phyloP scores from a whole-genome alignment of 345 rosid genomes.

The Excoecaria agallocha region DNA sequence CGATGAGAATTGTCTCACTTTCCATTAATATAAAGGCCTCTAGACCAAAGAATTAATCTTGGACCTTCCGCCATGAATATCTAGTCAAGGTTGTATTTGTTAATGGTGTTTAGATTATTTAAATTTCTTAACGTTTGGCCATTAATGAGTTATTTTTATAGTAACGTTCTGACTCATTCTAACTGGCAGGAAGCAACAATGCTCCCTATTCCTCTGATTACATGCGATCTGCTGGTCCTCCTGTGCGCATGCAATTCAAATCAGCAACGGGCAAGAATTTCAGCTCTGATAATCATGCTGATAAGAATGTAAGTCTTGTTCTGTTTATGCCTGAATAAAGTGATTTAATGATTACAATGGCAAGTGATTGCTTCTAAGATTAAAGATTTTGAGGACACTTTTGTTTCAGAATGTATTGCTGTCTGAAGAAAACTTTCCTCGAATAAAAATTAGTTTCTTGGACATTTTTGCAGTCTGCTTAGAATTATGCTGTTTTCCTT shows the following conservation, averaged over 20 bases:
- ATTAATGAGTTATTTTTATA: background rate
- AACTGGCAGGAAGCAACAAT: conserved; percentile 53
- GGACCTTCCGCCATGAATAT: background rate
- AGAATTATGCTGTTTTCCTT: background rate
- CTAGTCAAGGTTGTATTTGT: background rate
- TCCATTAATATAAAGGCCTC: background rate
- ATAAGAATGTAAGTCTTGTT: conserved; percentile 57
- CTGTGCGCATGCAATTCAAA: conserved; percentile 56
- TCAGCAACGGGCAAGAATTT: conserved; percentile 50
- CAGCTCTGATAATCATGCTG: conserved; percentile 46
- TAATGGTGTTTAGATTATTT: background rate
- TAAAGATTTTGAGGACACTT: background rate
- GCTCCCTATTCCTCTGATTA: conserved; percentile 47
- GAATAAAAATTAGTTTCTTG: background rate
- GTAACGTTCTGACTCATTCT: conserved; percentile 5
- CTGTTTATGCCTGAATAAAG: background rate
- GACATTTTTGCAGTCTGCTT: background rate
- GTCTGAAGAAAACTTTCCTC: background rate
- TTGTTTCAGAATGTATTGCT: background rate
- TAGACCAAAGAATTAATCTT: background rate
- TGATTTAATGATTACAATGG: background rate
- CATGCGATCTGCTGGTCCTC: conserved; percentile 44
- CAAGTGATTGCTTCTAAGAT: background rate
- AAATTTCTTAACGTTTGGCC: background rate
- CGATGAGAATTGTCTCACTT: background rate